Percentiles rank a stretch among this genome's conserved stretches.
Evolutionary conservation across 2,329 filamentous ascomycete genomes (phyloP).

Genomic region (Fulvia fulva): DNA sequence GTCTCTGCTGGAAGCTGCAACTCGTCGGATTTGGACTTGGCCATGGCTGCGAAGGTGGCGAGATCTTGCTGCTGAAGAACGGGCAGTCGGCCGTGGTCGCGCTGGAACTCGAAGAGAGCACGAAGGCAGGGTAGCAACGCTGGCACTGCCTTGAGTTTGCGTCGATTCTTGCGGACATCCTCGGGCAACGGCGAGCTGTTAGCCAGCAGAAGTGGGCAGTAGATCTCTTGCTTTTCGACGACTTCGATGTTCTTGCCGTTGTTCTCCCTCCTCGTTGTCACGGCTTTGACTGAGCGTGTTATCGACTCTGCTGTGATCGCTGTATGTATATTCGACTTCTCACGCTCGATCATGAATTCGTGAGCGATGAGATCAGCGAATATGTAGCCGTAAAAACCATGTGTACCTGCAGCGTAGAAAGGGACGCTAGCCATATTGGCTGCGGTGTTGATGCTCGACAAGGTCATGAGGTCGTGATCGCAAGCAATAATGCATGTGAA

Average conservation of each 20-base stretch:
- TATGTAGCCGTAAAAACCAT: slow-evolving; percentile 91
- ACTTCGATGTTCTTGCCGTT: slow-evolving; percentile 69
- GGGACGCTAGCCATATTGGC: slow-evolving; percentile 72
- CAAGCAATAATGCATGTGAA: slow-evolving; percentile 90
- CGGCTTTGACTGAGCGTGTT: slow-evolving; percentile 70
- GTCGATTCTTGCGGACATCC: slow-evolving; percentile 65
- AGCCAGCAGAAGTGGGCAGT: slow-evolving; percentile 82
- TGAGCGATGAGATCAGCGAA: slow-evolving; percentile 91
- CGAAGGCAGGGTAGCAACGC: slow-evolving; percentile 81
- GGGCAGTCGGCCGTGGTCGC: slow-evolving; percentile 40
- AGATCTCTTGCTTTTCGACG: slow-evolving; percentile 87
- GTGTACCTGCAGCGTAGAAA: slow-evolving; percentile 83
- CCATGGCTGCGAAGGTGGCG: slow-evolving; percentile 69
- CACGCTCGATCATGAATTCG: slow-evolving; percentile 82
- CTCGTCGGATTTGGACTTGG: slow-evolving; percentile 72
- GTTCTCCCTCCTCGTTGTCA: slow-evolving; percentile 65
- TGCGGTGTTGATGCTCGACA: slow-evolving; percentile 78
- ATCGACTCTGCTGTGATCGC: slow-evolving; percentile 63
- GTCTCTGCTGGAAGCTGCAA: slow-evolving; percentile 46
- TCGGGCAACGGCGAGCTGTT: slow-evolving; percentile 68
- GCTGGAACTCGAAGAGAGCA: slow-evolving; percentile 83
- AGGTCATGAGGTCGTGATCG: slow-evolving; percentile 70
- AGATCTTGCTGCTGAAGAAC: slow-evolving; percentile 60
- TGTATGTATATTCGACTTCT: slow-evolving; percentile 68
- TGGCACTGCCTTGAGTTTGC: slow-evolving; percentile 70